phyloP scores from a whole-genome alignment of 225 moss, liverwort and hornwort genomes.

The Marchantia polymorpha region DNA sequence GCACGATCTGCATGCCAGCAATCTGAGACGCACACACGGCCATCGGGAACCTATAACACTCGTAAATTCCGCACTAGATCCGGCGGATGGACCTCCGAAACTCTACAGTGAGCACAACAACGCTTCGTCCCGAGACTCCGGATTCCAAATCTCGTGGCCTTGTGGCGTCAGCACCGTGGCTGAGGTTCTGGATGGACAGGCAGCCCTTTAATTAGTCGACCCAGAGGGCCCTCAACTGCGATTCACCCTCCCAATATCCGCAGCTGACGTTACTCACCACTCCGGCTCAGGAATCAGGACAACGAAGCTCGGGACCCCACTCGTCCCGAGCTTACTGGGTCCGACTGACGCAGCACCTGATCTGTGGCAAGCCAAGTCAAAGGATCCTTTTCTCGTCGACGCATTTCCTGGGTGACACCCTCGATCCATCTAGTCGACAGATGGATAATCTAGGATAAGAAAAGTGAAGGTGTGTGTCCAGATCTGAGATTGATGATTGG shows the following conservation, averaged over 20 bases:
- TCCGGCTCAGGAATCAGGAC: neutral
- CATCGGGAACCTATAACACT: neutral
- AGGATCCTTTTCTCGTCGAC: too few relatives aligned
- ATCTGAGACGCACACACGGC: neutral
- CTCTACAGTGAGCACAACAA: neutral
- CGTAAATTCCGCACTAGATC: neutral
- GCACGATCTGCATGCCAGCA: slow-evolving; percentile 3
- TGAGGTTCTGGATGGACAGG: neutral
- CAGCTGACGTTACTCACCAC: too few relatives aligned
- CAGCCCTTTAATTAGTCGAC: neutral
- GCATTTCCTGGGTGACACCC: too few relatives aligned
- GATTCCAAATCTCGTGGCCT: neutral
- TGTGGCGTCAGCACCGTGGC: neutral
- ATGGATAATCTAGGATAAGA: too few relatives aligned
- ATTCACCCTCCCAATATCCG: too few relatives aligned
- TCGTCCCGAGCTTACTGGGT: neutral
- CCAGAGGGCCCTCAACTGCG: too few relatives aligned
- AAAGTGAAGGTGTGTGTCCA: too few relatives aligned
- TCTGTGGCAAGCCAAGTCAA: too few relatives aligned
- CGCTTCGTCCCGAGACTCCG: neutral
- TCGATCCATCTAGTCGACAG: too few relatives aligned
- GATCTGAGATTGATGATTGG: too few relatives aligned
- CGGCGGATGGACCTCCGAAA: neutral
- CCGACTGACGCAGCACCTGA: neutral
- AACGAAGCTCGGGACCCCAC: neutral